Evolutionary conservation across 164 flowering plant species (phyloP).

Genomic region (Litsea cubeba): DNA sequence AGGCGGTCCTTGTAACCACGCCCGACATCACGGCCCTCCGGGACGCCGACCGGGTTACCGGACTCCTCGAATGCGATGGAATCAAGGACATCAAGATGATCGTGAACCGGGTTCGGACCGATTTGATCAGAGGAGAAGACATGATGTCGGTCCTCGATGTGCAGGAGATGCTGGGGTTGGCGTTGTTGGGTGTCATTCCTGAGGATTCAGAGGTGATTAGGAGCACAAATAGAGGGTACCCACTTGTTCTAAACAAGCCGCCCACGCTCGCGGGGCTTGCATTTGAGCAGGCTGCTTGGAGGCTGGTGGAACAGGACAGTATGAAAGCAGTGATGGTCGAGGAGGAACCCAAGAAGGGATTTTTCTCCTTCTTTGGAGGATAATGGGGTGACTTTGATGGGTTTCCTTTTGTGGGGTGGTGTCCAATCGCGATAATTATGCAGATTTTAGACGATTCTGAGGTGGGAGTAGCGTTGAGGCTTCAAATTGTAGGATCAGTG

Average conservation of each 20-base stretch:
- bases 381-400: not conserved
- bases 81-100: constrained; percentile 97
- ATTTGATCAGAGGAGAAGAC: constrained; percentile 96
- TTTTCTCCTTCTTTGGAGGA: constrained; percentile 90
- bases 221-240: constrained; percentile 90
- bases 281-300: constrained; percentile 98
- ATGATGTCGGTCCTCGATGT: constrained; percentile 98
- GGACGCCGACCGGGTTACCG: constrained; percentile 93
- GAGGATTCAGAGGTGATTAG: constrained; percentile 95
- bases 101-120: constrained; percentile 90
- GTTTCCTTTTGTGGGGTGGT: not conserved
- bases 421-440: not conserved
- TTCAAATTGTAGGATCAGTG: not conserved
- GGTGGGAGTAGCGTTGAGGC: not conserved
- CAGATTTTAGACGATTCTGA: not conserved
- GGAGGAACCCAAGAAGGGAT: constrained; percentile 91
- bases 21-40: constrained; percentile 87
- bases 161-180: constrained; percentile 92
- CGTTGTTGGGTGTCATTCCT: constrained; percentile 84
- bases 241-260: constrained; percentile 87
- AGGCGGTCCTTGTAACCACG: constrained; percentile 87
- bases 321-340: constrained; percentile 97
- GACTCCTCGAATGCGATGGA: constrained; percentile 91
- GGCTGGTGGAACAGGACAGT: constrained; percentile 96
- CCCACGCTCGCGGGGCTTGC: constrained; percentile 97